Evolutionary conservation across 768 basidiomycete genomes (phyloP).

Genomic region (Leccinellum albellum): DNA sequence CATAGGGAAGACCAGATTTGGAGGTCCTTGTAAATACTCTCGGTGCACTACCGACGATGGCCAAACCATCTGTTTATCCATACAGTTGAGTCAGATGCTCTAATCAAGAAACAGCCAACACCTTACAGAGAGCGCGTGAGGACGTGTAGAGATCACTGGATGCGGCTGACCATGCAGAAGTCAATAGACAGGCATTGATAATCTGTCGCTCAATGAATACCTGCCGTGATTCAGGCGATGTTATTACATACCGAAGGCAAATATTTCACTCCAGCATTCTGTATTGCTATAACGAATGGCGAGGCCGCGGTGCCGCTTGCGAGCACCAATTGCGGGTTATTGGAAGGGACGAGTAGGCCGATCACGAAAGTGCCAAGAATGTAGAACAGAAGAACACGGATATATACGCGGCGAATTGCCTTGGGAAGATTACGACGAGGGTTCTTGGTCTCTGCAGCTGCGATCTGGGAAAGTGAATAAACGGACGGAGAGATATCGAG

Average conservation of each 20-base stretch:
- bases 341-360: slow-evolving; percentile 78
- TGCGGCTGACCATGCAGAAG: slow-evolving; percentile 91
- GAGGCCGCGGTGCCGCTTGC: slow-evolving; percentile 59
- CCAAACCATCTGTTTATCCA: slow-evolving; percentile 63
- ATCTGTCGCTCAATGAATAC: slow-evolving; percentile 39
- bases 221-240: slow-evolving; percentile 11
- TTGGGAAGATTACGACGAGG: slow-evolving; percentile 66
- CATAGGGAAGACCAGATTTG: slow-evolving; percentile 71
- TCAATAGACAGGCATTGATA: slow-evolving; percentile 80
- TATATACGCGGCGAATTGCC: slow-evolving; percentile 57
- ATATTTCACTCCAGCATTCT: slow-evolving; percentile 78
- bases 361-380: slow-evolving; percentile 68
- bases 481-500: background rate
- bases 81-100: background rate
- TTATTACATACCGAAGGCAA: slow-evolving; percentile 62
- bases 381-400: slow-evolving; percentile 82
- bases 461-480: slow-evolving; percentile 47
- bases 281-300: slow-evolving; percentile 90
- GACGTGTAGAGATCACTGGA: slow-evolving; percentile 87
- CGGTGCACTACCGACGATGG: slow-evolving; percentile 77
- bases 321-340: slow-evolving; percentile 51
- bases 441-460: slow-evolving; percentile 89
- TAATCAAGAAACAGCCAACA: background rate
- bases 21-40: slow-evolving; percentile 69
- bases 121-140: slow-evolving; percentile 79